Base-by-base conservation (phyloP, 495 filamentous ascomycete genomes). In the Tuber calosporum region DNA sequence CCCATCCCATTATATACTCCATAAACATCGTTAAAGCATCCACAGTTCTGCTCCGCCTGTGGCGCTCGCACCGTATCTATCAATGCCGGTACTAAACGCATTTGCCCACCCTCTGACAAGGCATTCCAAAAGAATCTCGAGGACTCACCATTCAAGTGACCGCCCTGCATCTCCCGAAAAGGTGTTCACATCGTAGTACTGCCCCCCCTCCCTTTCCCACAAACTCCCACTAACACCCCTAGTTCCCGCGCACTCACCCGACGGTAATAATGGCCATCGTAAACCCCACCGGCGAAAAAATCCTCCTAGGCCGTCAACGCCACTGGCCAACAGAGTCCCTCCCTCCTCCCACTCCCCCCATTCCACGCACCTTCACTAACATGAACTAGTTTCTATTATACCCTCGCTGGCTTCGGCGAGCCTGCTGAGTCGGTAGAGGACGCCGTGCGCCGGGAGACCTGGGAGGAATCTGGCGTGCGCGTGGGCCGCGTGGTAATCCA, bases 381-480 rank as follows among this genome's bases (percentile, higher is more conserved):
- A n/a, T 30, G 41, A 9, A 86, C 87, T 4, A 84, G 89, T 77
- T 97, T 92, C 92, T 98, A 93, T 84, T 89, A 86, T 71, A 96
- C 94, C 1, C 88, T 99, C 3, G 95, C 95, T 0, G 96, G 95
- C 0, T 99, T 99, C 83, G 89, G 94, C 73, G 95, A 99, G 83
- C 95, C 95, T 9, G 96, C 91, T 1, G 95, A 99, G 85, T 91
- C 88, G 15, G 90, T 98, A 72, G 96, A 98, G 81, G 96, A 97
- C 83, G 93, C 95, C 7, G 94, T 98, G 1, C 89, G 96, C 0
- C 87, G 95, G 69, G 96, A 99, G 83, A 93, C 97, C 1, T 98
- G 93, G 92, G 95, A 99, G 81, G 95, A 99, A 82, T 88, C 90
- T 62, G 95, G 95, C 4, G 92, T 98, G 22, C 86, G 84, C 11